Conservation (phyloP, 2,329 filamentous ascomycete species). For the Colletotrichum caudatum region DNA sequence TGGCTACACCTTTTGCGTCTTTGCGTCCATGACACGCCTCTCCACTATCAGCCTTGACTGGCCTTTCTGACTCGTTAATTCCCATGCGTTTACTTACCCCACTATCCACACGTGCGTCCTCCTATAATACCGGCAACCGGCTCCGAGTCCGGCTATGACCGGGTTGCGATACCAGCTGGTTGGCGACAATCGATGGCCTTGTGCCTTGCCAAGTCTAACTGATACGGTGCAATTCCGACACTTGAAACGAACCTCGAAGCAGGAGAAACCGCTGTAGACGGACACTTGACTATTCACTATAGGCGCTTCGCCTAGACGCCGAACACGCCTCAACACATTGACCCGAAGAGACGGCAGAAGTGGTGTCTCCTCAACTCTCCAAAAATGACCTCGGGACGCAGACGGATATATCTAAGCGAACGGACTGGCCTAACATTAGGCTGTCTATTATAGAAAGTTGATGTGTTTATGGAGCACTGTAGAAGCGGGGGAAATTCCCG, state of each 20-base stretch:
- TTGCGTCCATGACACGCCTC: conserved; percentile 5
- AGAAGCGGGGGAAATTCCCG: not conserved
- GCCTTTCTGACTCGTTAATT: not conserved
- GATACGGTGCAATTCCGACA: not conserved
- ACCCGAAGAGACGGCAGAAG: not conserved
- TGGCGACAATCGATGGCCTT: not conserved
- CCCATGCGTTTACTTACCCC: not conserved
- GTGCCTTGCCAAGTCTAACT: not conserved
- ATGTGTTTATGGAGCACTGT: no score
- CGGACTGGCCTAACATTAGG: conserved; percentile 20
- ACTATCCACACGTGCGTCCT: not conserved
- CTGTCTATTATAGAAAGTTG: no score
- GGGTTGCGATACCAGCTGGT: not conserved
- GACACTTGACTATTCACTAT: no score
- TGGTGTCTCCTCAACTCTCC: not conserved
- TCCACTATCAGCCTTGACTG: not conserved
- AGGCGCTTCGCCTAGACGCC: not conserved
- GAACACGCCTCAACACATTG: not conserved
- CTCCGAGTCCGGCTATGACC: not conserved
- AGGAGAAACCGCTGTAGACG: not conserved
- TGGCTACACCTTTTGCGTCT: conserved; percentile 14
- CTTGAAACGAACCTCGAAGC: not conserved
- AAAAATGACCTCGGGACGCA: conserved; percentile 36
- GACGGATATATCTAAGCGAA: conserved; percentile 46
- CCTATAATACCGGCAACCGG: not conserved